Evolutionary conservation across 257 asterid species (phyloP).

Genomic region (Ligustrum vulgare): DNA sequence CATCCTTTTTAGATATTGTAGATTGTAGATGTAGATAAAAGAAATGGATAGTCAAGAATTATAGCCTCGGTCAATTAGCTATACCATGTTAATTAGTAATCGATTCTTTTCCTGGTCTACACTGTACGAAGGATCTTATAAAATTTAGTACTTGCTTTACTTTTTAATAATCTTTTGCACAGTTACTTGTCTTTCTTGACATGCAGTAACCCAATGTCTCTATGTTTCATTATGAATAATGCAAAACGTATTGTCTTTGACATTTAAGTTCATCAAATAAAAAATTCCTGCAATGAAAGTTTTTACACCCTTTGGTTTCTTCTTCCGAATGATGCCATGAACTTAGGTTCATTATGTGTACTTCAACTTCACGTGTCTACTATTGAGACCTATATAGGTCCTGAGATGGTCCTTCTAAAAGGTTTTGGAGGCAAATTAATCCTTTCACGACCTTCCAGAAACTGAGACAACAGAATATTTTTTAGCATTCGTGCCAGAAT

Average conservation of each 20-base stretch:
- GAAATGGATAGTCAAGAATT: neutral
- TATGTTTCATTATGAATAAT: neutral
- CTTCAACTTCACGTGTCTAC: slow-evolving; percentile 13
- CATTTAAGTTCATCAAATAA: neutral
- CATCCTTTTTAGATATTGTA: no score
- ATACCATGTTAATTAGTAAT: neutral
- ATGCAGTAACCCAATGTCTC: neutral
- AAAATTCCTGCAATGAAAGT: neutral
- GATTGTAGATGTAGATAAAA: no score
- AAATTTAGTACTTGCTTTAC: neutral
- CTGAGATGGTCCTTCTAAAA: slow-evolving; percentile 33
- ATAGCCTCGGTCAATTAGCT: neutral
- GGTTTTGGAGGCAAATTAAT: slow-evolving; percentile 20
- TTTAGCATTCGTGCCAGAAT: slow-evolving; percentile 1
- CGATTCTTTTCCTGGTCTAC: neutral
- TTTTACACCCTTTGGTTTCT: neutral
- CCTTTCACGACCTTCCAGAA: slow-evolving; percentile 24
- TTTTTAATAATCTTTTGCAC: neutral
- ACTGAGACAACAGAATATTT: slow-evolving; percentile 18
- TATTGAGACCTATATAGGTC: slow-evolving; percentile 21
- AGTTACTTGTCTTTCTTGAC: neutral
- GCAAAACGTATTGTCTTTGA: neutral
- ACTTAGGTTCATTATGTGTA: neutral
- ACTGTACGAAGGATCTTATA: neutral
- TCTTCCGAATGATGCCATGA: neutral